Base-by-base conservation (phyloP, 2,329 filamentous ascomycete species). In the Chrysosporium queenslandicum region DNA sequence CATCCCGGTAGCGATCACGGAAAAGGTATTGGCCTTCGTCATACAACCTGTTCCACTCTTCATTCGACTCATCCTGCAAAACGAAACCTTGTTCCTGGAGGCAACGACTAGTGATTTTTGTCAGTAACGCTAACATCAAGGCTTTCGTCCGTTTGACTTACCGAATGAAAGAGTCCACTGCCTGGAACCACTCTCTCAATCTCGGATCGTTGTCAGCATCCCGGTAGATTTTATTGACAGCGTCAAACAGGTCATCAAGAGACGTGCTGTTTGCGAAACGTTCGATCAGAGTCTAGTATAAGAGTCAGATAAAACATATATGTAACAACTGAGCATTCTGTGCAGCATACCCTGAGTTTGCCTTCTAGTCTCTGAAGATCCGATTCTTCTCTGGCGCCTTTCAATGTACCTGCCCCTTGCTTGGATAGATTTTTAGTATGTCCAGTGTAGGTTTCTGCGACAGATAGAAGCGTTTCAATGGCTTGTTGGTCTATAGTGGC, bases 221-320 rank as follows among this genome's bases (percentile, higher is more conserved):
- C 46, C 76, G 74, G 74, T 97, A 97, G 60, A 98, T 83, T 58
- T 82, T 79, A 59, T 89, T 84, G 68, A 98, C 84, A 0, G 89
- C 82, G 16, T 86, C 82, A 72, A 92, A 88, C 3, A 97, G 74
- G 59, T 94, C 87, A 58, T 94, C 85, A 30, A 83, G 81, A 0
- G 90, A 96, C 7, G 92, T 97, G 63, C 84, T 84, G 69, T 98
- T 97, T 65, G 92, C 92, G 62, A 96, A 97, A 45, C 92, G 86
- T 75, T 97, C 92, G 59, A 98, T 83, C 18, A 98, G 76, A 7
- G 82, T 87, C 80, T 87, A 76, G 18, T 7, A 72, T 69, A 43
- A 67, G 62, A 59, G 71, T 80, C 68, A 80, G 76, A 72, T n/a
- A 70, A 68, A 62, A 70, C 61, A 62, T n/a, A 61, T 58, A 65